Evolutionary conservation across 2,329 filamentous ascomycete genomes (phyloP).

Genomic region (Ilyonectria robusta): DNA sequence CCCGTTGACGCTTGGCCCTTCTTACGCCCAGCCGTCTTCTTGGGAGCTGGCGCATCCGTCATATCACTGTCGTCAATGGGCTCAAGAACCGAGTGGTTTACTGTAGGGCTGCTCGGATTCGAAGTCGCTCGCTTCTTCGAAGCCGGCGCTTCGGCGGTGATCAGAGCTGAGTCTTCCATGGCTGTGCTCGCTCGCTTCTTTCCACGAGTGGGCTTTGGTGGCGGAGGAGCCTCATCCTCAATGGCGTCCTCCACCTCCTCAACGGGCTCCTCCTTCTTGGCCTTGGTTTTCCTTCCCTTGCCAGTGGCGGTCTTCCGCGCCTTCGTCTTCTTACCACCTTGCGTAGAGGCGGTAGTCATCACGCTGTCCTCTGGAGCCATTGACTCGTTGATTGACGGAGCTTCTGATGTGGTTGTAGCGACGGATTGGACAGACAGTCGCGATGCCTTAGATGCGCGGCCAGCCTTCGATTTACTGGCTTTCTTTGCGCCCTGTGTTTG

Average conservation of each 20-base stretch:
- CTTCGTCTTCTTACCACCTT: conserved; percentile 70
- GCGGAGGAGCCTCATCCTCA: conserved; percentile 42
- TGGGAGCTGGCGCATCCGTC: conserved; percentile 52
- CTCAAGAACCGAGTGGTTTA: conserved; percentile 57
- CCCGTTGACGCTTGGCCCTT: conserved; percentile 62
- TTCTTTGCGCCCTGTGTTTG: conserved; percentile 70
- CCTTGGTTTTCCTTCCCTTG: conserved; percentile 52
- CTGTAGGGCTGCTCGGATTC: conserved; percentile 62
- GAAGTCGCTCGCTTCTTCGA: conserved; percentile 72
- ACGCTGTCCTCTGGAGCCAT: conserved; percentile 71
- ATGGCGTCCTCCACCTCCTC: conserved; percentile 56
- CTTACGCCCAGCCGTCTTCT: conserved; percentile 46
- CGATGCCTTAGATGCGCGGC: conserved; percentile 77
- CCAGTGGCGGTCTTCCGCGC: conserved; percentile 64
- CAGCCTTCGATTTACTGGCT: conserved; percentile 66
- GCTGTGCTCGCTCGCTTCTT: conserved; percentile 76
- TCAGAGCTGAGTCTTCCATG: conserved; percentile 63
- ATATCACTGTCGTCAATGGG: conserved; percentile 58
- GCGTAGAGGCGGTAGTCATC: conserved; percentile 71
- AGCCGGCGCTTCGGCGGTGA: conserved; percentile 63
- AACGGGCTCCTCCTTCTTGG: conserved; percentile 67
- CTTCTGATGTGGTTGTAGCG: conserved; percentile 65
- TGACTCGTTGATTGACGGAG: conserved; percentile 62
- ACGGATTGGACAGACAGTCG: conserved; percentile 74
- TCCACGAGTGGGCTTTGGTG: conserved; percentile 61